These are phyloP conservation scores for Xylariomycetidae sp. DNA, from an alignment of 2,329 filamentous ascomycete genomes.

Conservation along the genomic window DNA sequence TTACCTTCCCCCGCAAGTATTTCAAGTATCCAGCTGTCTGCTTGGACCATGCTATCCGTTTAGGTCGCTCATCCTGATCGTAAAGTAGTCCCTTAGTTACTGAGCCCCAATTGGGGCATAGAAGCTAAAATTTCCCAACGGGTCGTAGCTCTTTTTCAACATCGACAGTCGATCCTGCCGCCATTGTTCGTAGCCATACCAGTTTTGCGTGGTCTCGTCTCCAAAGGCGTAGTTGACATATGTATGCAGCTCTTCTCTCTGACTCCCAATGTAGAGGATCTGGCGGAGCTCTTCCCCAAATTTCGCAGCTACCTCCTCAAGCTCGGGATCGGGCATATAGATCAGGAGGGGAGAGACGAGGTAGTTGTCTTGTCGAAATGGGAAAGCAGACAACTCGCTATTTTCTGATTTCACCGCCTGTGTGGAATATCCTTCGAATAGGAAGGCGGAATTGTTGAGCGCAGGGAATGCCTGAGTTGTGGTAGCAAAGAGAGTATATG, in stretches of 20 bases:
- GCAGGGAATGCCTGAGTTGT: constrained; percentile 24
- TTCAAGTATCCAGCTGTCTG: too few relatives aligned
- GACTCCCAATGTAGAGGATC: constrained; percentile 18
- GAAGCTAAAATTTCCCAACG: constrained; percentile 25
- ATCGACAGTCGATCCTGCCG: constrained; percentile 30
- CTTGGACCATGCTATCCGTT: too few relatives aligned
- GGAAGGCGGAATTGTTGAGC: constrained; percentile 21
- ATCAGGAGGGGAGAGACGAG: constrained; percentile 22
- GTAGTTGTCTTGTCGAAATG: constrained; percentile 11
- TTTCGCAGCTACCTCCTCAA: constrained; percentile 18
- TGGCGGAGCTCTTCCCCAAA: constrained; percentile 24
- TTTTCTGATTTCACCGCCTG: constrained; percentile 15
- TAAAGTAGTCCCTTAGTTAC: too few relatives aligned
- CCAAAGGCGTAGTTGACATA: constrained; percentile 34
- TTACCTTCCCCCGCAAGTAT: too few relatives aligned
- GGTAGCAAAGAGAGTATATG: constrained; percentile 32
- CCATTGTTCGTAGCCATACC: constrained; percentile 35
- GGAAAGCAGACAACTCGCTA: constrained; percentile 13
- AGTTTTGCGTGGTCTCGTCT: constrained; percentile 20
- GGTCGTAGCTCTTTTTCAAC: constrained; percentile 32
- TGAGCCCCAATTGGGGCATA: constrained; percentile 23
- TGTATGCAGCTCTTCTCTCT: constrained; percentile 14
- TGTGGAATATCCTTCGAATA: constrained; percentile 18
- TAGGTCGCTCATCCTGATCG: too few relatives aligned
- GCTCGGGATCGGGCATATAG: constrained; percentile 20